Conservation (phyloP, 192 early-diverging fungal species). For the Backusella australiensis region DNA sequence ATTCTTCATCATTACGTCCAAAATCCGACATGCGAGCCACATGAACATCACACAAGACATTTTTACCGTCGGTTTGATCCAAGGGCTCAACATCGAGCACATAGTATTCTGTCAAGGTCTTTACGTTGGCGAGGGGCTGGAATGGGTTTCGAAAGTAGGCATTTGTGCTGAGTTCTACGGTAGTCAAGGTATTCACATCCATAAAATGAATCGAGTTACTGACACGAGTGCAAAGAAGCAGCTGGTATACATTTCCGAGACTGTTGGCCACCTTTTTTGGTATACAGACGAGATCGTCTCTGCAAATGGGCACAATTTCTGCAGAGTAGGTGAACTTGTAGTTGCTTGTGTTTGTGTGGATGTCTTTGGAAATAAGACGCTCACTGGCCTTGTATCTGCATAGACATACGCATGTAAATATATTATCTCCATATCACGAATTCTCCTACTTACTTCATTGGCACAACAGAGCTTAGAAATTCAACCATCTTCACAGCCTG, state of each 20-base stretch:
- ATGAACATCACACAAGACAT: constrained; percentile 85
- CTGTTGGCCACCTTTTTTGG: constrained; percentile 81
- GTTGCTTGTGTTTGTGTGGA: constrained; percentile 85
- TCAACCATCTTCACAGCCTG: constrained; percentile 97
- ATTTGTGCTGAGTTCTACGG: constrained; percentile 66
- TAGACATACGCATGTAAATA: too few species aligned
- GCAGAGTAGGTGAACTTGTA: constrained; percentile 97
- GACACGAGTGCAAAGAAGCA: constrained; percentile 82
- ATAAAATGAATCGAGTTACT: constrained; percentile 84
- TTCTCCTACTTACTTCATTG: constrained; percentile 50
- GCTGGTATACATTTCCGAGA: constrained; percentile 81
- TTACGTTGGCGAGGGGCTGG: constrained; percentile 65
- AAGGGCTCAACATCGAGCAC: constrained; percentile 90
- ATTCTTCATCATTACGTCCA: constrained; percentile 84
- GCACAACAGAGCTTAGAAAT: constrained; percentile 85
- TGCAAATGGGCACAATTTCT: constrained; percentile 95
- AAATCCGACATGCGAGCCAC: constrained; percentile 76
- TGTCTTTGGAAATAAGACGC: constrained; percentile 95
- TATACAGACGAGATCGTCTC: constrained; percentile 91
- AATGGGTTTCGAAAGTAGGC: constrained; percentile 89
- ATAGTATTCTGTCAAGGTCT: constrained; percentile 90
- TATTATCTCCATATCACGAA: not conserved
- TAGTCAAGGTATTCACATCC: constrained; percentile 83
- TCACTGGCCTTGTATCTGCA: constrained; percentile 84
- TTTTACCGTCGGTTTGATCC: constrained; percentile 70